A percentile compares a stretch with the other conserved stretches of the same genome.
These are phyloP conservation scores for Syncephalastrum contaminatum DNA, from an alignment of 371 early-diverging fungal species.

Conservation along the genomic window DNA sequence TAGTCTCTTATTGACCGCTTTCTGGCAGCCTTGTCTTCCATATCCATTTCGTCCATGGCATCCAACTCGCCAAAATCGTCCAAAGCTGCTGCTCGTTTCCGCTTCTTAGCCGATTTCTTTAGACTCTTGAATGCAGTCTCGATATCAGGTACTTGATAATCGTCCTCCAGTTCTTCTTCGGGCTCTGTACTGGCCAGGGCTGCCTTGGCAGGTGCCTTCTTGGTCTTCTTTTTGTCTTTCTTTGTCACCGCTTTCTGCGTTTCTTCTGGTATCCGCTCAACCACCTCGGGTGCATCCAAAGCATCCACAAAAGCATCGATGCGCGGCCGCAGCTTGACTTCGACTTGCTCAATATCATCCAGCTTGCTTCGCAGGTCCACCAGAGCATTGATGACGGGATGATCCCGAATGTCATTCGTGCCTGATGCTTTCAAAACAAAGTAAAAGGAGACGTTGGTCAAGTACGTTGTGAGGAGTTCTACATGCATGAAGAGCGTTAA, in stretches of 20 bases:
- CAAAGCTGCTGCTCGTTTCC: constrained; percentile 43
- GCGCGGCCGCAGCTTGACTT: constrained; percentile 47
- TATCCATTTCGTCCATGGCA: constrained; percentile 72
- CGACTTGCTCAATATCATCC: constrained; percentile 67
- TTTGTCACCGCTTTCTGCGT: not conserved
- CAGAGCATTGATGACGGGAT: constrained; percentile 83
- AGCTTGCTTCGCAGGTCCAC: constrained; percentile 71
- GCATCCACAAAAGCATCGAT: constrained; percentile 32
- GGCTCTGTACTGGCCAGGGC: constrained; percentile 23
- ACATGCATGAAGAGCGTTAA: not conserved
- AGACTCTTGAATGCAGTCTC: constrained; percentile 53
- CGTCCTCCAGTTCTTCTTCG: constrained; percentile 31
- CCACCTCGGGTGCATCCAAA: constrained; percentile 10
- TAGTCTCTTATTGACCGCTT: constrained; percentile 73
- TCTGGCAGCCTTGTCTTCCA: constrained; percentile 75
- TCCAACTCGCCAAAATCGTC: constrained; percentile 82
- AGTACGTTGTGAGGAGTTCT: constrained; percentile 64
- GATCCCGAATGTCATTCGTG: constrained; percentile 59
- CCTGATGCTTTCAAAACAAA: constrained; percentile 75
- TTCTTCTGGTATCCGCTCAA: not conserved
- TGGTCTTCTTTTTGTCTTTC: constrained; percentile 20
- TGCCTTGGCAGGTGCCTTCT: constrained; percentile 6
- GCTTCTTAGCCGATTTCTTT: constrained; percentile 40
- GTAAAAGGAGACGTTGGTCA: constrained; percentile 90
- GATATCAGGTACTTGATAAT: constrained; percentile 40